These are phyloP conservation scores for Sequoiadendron giganteum DNA, from an alignment of 75 land plant genomes.

Conservation along the genomic window DNA sequence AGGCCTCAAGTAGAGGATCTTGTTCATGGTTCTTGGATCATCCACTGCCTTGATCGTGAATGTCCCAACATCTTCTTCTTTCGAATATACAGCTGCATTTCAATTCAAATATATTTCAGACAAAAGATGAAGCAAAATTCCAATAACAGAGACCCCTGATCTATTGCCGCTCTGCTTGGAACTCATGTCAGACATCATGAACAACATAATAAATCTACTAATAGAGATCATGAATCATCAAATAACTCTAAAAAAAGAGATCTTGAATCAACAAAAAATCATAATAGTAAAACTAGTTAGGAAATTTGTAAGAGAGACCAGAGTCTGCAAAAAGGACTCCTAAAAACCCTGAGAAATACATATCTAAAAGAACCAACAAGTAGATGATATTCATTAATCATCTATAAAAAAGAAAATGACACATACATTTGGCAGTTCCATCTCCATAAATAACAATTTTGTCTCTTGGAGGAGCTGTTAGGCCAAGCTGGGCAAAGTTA, in stretches of 20 bases:
- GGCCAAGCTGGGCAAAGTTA: conserved; percentile 15
- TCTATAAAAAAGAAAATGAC: background rate
- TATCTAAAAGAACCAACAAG: background rate
- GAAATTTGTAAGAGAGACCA: too few species aligned
- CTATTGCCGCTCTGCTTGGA: background rate
- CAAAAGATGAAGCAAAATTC: background rate
- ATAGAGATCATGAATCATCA: too few species aligned
- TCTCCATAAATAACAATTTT: too few species aligned
- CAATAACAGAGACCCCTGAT: background rate
- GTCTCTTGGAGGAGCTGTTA: too few species aligned
- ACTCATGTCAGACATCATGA: too few species aligned
- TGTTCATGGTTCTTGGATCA: too few species aligned
- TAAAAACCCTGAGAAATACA: background rate
- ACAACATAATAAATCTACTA: too few species aligned
- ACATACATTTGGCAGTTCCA: background rate
- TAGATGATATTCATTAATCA: background rate
- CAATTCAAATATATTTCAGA: background rate
- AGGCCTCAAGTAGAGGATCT: too few species aligned
- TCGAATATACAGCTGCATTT: conserved; percentile 19
- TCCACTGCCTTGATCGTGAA: too few species aligned
- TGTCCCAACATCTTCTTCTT: background rate
- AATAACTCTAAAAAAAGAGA: background rate
- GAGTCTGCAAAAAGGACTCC: too few species aligned
- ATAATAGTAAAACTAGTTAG: too few species aligned
- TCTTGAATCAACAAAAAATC: background rate